phyloP scores from a whole-genome alignment of 192 early-diverging fungal genomes.

The Coemansia sp. region DNA sequence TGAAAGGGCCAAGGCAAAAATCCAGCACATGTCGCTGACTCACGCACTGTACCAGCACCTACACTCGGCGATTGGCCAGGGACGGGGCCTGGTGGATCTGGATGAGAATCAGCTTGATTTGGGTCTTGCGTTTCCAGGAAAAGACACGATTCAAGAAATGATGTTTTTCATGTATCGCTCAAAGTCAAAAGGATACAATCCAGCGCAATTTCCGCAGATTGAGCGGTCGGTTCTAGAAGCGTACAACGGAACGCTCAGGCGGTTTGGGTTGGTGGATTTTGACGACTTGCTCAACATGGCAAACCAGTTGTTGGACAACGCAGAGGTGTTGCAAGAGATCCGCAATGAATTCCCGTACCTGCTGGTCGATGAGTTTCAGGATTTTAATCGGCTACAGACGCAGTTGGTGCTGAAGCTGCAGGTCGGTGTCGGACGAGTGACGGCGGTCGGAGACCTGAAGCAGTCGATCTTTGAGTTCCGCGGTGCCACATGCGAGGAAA shows the following conservation, averaged over 20 bases:
- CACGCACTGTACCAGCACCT: conserved; percentile 23
- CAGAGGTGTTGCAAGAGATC: conserved; percentile 13
- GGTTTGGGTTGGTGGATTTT: conserved; percentile 46
- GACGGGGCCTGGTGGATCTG: conserved; percentile 7
- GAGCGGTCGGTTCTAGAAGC: conserved; percentile 37
- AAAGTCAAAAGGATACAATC: conserved; percentile 37
- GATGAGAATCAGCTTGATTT: conserved; percentile 9
- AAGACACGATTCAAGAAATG: conserved; percentile 3
- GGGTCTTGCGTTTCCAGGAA: conserved; percentile 6
- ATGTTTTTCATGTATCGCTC: conserved; percentile 39
- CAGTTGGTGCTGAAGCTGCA: conserved; percentile 41
- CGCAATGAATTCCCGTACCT: conserved; percentile 34
- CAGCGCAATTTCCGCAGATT: conserved; percentile 15
- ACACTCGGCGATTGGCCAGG: conserved; percentile 13
- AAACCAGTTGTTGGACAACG: conserved; percentile 18
- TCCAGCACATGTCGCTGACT: conserved; percentile 14
- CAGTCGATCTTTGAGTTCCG: conserved; percentile 55
- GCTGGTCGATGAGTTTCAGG: conserved; percentile 55
- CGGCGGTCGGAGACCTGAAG: conserved; percentile 51
- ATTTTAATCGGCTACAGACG: conserved; percentile 52
- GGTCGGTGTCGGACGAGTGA: conserved; percentile 28
- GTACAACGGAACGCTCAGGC: conserved; percentile 36
- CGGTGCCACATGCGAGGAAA: conserved; percentile 46
- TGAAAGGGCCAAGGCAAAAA: conserved; percentile 10
- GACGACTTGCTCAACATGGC: conserved; percentile 42